Base-by-base conservation (phyloP, 2,329 filamentous ascomycete genomes). In the Alternaria alternata region DNA sequence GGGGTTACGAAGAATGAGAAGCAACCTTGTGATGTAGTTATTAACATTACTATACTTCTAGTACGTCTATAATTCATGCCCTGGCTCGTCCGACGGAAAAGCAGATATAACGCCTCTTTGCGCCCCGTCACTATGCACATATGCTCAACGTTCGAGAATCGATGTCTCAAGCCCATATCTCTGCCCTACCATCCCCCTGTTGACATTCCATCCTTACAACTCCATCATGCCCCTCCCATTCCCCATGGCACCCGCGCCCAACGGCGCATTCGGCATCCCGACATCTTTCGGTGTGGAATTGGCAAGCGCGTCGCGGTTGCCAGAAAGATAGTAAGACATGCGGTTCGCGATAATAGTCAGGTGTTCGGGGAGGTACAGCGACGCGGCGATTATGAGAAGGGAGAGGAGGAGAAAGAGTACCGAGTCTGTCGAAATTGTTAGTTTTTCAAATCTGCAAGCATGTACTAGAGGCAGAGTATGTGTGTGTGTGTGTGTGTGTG, bases 291-390 rank as follows among this genome's bases (percentile, higher is more conserved):
- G 46, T 5, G 22, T 30, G 32, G 60, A 65, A 24, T 61, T 49
- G 12, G 66, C 61, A 2, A 72, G 67, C 8, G 64, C 66, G 43
- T 70, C 63, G 69, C 88, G 86, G 75, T 97, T 93, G 69, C 95
- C 95, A 66, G 90, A 89, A 79, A 93, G 92, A 84, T 99, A 99
- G 84, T 97, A 99, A 87, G 92, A 96, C 54, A 93, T 89, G 76
- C 94, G 91, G 76, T 89, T 88, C 75, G 90, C 87, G 71, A 99
- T 89, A 76, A 92, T 90, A 73, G 88, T 85, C 73, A 98, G 83
- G 82, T 98, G 94, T 74, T 96, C 91, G 11, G 95, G 95, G 18
- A 99, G 91, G 84, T 99, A 99, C 66, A 98, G 88, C 66, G 92
- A 90, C 54, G 89, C 89, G 69, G 93, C 95, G 75, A 96, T 93